Conservation (phyloP, 1,284 basidiomycete genomes). For the Sanghuangporus baumii region DNA sequence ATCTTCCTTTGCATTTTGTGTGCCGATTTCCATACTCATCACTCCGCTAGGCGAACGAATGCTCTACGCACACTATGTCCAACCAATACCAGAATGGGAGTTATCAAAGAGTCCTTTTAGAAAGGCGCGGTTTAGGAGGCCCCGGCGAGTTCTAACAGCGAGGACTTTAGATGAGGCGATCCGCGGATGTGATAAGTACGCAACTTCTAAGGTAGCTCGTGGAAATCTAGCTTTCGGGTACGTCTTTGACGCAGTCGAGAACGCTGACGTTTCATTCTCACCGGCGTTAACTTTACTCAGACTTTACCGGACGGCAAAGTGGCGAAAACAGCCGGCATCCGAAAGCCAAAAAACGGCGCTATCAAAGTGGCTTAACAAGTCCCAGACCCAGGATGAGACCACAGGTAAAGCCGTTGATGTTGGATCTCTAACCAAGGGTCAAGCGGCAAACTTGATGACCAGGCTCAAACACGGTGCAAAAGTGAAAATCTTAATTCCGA, state of each 20-base stretch:
- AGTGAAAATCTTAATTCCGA: slow-evolving; percentile 32
- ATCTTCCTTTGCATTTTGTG: neutral
- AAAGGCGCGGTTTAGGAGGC: slow-evolving; percentile 50
- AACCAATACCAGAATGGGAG: slow-evolving; percentile 41
- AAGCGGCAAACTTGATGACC: slow-evolving; percentile 74
- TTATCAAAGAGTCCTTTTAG: slow-evolving; percentile 40
- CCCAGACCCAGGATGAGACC: slow-evolving; percentile 19
- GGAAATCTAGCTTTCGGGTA: slow-evolving; percentile 46
- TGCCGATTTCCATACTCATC: neutral
- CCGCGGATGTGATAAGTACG: slow-evolving; percentile 66
- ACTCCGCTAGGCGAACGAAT: slow-evolving; percentile 19
- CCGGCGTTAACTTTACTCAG: slow-evolving; percentile 32
- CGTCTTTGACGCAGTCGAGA: slow-evolving; percentile 15
- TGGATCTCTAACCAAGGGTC: slow-evolving; percentile 60
- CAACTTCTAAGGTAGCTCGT: slow-evolving; percentile 44
- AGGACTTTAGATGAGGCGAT: slow-evolving; percentile 51
- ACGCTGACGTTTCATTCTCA: slow-evolving; percentile 12
- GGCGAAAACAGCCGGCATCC: slow-evolving; percentile 68
- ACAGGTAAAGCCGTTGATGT: slow-evolving; percentile 23
- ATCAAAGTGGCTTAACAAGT: slow-evolving; percentile 48
- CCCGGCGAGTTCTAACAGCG: slow-evolving; percentile 49
- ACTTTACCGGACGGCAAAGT: slow-evolving; percentile 60
- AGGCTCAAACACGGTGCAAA: slow-evolving; percentile 73
- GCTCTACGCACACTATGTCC: slow-evolving; percentile 48
- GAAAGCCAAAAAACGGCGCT: slow-evolving; percentile 61